phyloP scores from a whole-genome alignment of 257 asterid species.

The Capsicum chinense region DNA sequence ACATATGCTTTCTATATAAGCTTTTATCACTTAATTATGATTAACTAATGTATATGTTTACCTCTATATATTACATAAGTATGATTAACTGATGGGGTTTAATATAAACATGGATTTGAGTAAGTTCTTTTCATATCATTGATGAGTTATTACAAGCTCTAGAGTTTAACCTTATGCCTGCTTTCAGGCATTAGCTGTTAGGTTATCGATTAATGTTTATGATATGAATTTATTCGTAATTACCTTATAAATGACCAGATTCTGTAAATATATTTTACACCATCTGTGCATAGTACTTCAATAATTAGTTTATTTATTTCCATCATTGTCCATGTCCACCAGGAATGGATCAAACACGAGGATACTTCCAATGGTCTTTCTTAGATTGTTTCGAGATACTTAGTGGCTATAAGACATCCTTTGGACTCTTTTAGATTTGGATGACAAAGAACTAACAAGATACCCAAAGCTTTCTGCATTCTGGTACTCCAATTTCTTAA shows the following conservation, averaged over 20 bases:
- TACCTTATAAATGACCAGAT: no score
- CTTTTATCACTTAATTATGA: neutral
- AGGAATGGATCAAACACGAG: constrained; percentile 61
- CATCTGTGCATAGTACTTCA: neutral
- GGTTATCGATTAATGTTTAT: no score
- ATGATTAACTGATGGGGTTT: neutral
- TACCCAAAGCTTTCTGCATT: constrained; percentile 52
- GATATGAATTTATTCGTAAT: no score
- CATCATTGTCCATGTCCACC: neutral
- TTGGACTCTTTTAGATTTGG: constrained; percentile 59
- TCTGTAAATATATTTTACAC: neutral
- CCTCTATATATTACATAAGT: neutral
- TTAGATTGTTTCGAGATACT: constrained; percentile 60
- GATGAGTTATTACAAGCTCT: no score
- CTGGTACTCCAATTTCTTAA: constrained; percentile 56
- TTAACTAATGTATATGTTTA: no score
- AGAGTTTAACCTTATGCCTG: no score
- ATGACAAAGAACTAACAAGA: constrained; percentile 48
- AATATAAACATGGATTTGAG: no score
- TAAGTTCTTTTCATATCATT: no score
- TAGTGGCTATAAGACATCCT: constrained; percentile 39
- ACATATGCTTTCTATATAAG: neutral
- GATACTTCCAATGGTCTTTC: constrained; percentile 63
- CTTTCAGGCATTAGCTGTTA: no score
- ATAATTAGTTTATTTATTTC: neutral